These are phyloP conservation scores for Skeletonema marinoi DNA, from an alignment of 108 stramenopile genomes.

Conservation along the genomic window DNA sequence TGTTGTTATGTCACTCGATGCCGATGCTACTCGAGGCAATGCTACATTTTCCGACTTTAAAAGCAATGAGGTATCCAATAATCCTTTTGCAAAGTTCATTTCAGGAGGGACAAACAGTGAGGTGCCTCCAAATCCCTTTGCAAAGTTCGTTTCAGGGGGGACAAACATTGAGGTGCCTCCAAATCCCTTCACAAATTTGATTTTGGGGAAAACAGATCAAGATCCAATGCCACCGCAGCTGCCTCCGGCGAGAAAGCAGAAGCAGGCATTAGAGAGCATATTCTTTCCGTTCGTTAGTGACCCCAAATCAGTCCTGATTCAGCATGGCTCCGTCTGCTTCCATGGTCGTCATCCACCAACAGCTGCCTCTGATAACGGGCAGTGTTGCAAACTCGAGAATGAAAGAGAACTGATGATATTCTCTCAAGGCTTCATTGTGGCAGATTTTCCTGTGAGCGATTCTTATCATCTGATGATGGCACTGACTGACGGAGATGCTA, in stretches of 20 bases:
- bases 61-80: background rate
- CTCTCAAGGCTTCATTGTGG: slow-evolving; percentile 1
- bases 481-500: background rate
- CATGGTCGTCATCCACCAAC: background rate
- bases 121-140: background rate
- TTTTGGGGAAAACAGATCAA: background rate
- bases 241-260: background rate
- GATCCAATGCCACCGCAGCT: background rate
- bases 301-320: background rate
- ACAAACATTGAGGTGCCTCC: background rate
- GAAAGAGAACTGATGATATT: background rate
- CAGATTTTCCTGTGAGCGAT: background rate
- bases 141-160: background rate
- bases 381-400: background rate
- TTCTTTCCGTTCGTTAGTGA: background rate
- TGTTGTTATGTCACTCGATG: background rate
- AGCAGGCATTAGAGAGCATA: background rate
- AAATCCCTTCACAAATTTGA: background rate
- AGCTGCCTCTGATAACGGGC: background rate
- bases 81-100: background rate
- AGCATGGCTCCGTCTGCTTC: background rate
- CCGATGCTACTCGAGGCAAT: background rate
- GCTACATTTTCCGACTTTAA: background rate
- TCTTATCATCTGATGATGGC: slow-evolving; percentile 2
- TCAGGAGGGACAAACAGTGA: background rate